A percentile compares a stretch with the other conserved stretches of the same genome.
phyloP scores from a whole-genome alignment of 2,329 filamentous ascomycete genomes.

The Penicillium thymicola region DNA sequence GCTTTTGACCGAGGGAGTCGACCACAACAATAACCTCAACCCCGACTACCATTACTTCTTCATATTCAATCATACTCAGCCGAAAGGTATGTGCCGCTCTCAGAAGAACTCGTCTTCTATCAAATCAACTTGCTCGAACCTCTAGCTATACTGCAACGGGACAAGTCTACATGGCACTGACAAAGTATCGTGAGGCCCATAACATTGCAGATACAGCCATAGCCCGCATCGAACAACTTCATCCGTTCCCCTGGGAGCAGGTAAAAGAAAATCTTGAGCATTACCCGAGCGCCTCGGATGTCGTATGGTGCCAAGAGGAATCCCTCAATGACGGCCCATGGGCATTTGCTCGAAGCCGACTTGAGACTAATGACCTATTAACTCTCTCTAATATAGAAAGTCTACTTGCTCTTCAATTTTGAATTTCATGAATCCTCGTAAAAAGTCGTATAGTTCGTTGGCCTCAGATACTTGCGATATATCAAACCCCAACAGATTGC shows the following conservation, averaged over 20 bases:
- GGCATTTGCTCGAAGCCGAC: no score
- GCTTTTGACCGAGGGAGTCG: not conserved
- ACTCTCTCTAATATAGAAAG: not conserved
- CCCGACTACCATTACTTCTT: not conserved
- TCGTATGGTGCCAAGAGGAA: no score
- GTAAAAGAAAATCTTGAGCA: no score
- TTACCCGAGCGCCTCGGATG: no score
- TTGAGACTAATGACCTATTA: no score
- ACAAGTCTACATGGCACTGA: no score
- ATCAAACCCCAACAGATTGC: conserved; percentile 16
- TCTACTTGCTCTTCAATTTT: not conserved
- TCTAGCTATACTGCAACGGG: no score
- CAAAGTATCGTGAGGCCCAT: no score
- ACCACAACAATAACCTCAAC: not conserved
- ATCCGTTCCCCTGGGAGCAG: no score
- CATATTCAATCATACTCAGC: not conserved
- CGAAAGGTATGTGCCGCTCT: not conserved
- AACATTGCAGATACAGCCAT: no score
- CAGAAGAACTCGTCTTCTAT: not conserved
- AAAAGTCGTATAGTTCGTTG: not conserved
- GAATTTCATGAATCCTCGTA: not conserved
- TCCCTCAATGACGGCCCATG: no score
- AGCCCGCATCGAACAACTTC: no score
- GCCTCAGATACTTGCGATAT: not conserved
- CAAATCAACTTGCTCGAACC: not conserved